These are phyloP conservation scores for Colletotrichum spaethianum DNA, from an alignment of 2,329 filamentous ascomycete genomes.

Conservation along the genomic window DNA sequence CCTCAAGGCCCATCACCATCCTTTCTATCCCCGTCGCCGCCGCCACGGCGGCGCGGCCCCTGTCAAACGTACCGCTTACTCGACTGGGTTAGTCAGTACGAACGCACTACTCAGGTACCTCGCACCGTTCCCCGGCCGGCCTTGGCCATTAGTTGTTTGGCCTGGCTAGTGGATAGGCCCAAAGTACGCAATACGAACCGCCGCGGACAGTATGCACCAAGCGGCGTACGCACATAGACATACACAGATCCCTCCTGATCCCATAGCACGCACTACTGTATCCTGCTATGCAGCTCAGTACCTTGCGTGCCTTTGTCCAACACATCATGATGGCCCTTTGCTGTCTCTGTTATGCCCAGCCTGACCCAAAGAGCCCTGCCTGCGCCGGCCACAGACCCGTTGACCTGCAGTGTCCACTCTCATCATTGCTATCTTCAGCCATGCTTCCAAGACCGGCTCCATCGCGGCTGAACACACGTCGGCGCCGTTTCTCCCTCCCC, in stretches of 20 bases:
- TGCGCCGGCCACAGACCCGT: slow-evolving; percentile 37
- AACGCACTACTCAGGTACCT: slow-evolving; percentile 35
- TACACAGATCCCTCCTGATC: slow-evolving; percentile 38
- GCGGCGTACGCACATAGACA: slow-evolving; percentile 8
- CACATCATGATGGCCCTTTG: slow-evolving; percentile 16
- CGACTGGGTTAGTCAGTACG: slow-evolving; percentile 30
- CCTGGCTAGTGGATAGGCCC: slow-evolving; percentile 26
- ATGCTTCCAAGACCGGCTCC: slow-evolving; percentile 39
- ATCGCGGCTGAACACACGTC: slow-evolving; percentile 38
- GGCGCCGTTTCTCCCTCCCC: slow-evolving; percentile 35
- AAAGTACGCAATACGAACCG: slow-evolving; percentile 36
- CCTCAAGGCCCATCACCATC: slow-evolving; percentile 24
- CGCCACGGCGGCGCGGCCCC: slow-evolving; percentile 34
- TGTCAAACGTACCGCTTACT: slow-evolving; percentile 40
- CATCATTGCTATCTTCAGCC: slow-evolving; percentile 35
- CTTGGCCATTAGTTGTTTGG: slow-evolving; percentile 28
- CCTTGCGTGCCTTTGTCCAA: slow-evolving; percentile 33
- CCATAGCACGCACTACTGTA: slow-evolving; percentile 39
- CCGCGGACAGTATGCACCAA: slow-evolving; percentile 25
- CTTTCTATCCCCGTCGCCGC: slow-evolving; percentile 31
- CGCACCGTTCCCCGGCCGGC: slow-evolving; percentile 31
- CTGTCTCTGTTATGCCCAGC: slow-evolving; percentile 14
- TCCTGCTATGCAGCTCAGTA: slow-evolving; percentile 32
- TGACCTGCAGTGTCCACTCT: slow-evolving; percentile 38
- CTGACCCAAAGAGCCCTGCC: slow-evolving; percentile 15